Evolutionary conservation across 2,329 filamentous ascomycete species (phyloP), one percentile per base, ranked within the genome.

Genomic region (Pseudogymnoascus sp.): DNA sequence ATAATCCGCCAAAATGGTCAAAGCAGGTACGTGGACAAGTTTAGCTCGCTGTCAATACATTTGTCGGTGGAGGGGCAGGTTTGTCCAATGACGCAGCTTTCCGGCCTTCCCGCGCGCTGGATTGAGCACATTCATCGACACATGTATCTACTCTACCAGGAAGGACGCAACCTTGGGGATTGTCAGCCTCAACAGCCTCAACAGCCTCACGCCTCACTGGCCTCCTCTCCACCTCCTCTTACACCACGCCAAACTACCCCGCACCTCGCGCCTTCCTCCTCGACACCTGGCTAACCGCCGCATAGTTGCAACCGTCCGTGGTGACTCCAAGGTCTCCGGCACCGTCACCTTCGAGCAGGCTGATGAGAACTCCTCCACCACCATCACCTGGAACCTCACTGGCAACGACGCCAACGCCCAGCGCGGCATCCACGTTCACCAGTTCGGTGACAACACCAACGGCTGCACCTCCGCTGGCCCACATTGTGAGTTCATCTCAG

Each of bases 371-470:
- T 78, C 84, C 70, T 85, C 88, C 69, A 97, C 94, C 74, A 93
- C 82, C 76, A 83, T 99, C 80, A 84, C 88, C 74, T 99, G 90
- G 87, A 85, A 97, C 79, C 91, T 99, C 78, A 82, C 84, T 65
- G 93, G 94, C 79, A 82, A 97, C 79, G 92, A 97, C 75, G 73
- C 93, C 79, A 96, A 96, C 77, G 92, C 94, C 74, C 85, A 96
- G 86, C 93, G 94, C 79, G 94, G 91, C 78, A 91, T 97, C 84
- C 94, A 99, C 84, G 87, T 99, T 74, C 94, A 99, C 83, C 90
- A 94, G 77, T 99, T 96, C 74, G 94, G 94, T 76, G 94, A 97
- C 85, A 97, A 97, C 85, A 97, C 94, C 83, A 99, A 99, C 80
- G 94, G 94, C 77, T 99, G 94, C 89, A 97, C 93, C 68, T 96